Evolutionary conservation across 179 eudicot species (phyloP).

Genomic region (Drosera spatulata): DNA sequence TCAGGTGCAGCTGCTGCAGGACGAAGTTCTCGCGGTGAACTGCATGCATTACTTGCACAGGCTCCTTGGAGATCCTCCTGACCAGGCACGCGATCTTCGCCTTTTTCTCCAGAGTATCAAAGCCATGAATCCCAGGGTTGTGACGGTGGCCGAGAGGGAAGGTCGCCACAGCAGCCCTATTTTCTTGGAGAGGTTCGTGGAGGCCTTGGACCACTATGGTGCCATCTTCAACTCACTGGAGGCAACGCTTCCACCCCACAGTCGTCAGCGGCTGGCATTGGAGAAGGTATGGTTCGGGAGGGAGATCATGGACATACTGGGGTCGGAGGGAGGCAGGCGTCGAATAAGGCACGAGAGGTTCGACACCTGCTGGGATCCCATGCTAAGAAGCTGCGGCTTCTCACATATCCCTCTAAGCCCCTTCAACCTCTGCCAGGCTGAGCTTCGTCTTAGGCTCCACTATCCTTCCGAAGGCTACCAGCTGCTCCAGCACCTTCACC

Average conservation of each 20-base stretch:
- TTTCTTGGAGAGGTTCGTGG: conserved; percentile 41
- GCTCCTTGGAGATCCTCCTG: conserved; percentile 24
- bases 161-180: conserved; percentile 61
- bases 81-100: conserved; percentile 5
- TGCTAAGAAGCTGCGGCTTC: conserved; percentile 54
- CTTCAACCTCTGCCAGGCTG: conserved; percentile 77
- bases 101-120: conserved; percentile 41
- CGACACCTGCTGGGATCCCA: conserved; percentile 53
- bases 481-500: conserved; percentile 12
- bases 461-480: conserved; percentile 93
- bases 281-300: conserved; percentile 70
- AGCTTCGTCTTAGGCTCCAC: conserved; percentile 64
- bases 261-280: conserved; percentile 55
- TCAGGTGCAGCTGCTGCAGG: conserved; percentile 16
- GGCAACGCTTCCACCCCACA: conserved; percentile 74
- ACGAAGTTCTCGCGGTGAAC: conserved; percentile 61
- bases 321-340: conserved; percentile 33
- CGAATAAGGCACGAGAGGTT: conserved; percentile 55
- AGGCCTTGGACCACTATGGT: conserved; percentile 51
- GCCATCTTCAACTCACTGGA: conserved; percentile 73
- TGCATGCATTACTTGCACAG: conserved; percentile 61
- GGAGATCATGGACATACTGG: conserved; percentile 56
- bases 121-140: conserved; percentile 51
- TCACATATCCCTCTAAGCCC: conserved; percentile 46
- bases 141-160: conserved; percentile 65